Conservation (phyloP, 2,329 filamentous ascomycete species). For the Clonostachys rhizophaga region DNA sequence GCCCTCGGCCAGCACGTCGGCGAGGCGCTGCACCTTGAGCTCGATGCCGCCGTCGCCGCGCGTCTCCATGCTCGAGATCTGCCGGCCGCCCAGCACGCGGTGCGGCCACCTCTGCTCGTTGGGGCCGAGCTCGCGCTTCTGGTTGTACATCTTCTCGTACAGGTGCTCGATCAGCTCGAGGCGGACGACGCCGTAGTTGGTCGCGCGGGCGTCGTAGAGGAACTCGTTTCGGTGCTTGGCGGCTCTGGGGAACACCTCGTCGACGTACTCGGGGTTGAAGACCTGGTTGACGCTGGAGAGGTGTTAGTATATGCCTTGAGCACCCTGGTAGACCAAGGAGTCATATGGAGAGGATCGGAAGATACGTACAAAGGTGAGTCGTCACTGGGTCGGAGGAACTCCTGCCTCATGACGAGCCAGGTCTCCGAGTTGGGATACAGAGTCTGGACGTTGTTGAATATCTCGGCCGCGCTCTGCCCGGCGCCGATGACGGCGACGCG, state of each 20-base stretch:
- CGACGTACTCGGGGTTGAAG: slow-evolving; percentile 84
- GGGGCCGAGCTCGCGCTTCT: slow-evolving; percentile 64
- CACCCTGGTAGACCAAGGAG: background rate
- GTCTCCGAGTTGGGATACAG: slow-evolving; percentile 80
- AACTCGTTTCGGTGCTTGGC: slow-evolving; percentile 54
- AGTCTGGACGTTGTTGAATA: slow-evolving; percentile 82
- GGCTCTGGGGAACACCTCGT: slow-evolving; percentile 67
- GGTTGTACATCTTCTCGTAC: slow-evolving; percentile 84
- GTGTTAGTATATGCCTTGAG: slow-evolving; percentile 12
- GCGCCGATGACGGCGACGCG: slow-evolving; percentile 81
- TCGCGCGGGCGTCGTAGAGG: slow-evolving; percentile 69
- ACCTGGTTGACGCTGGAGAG: slow-evolving; percentile 84
- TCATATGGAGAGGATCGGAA: background rate
- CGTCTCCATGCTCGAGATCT: slow-evolving; percentile 58
- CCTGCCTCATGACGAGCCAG: slow-evolving; percentile 73
- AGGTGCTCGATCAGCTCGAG: slow-evolving; percentile 86
- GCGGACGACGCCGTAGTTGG: slow-evolving; percentile 93
- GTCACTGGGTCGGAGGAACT: slow-evolving; percentile 84
- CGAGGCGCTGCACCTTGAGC: slow-evolving; percentile 50
- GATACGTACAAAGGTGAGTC: slow-evolving; percentile 85
- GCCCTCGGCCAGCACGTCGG: slow-evolving; percentile 20
- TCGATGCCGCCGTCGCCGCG: slow-evolving; percentile 45
- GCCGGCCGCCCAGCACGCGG: slow-evolving; percentile 67
- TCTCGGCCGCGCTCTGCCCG: slow-evolving; percentile 92
- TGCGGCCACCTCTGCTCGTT: slow-evolving; percentile 77